A percentile compares a stretch with the other conserved stretches of the same genome.
These are phyloP conservation scores for Metschnikowia reukaufii DNA, from an alignment of 805 yeast genomes.

Conservation along the genomic window DNA sequence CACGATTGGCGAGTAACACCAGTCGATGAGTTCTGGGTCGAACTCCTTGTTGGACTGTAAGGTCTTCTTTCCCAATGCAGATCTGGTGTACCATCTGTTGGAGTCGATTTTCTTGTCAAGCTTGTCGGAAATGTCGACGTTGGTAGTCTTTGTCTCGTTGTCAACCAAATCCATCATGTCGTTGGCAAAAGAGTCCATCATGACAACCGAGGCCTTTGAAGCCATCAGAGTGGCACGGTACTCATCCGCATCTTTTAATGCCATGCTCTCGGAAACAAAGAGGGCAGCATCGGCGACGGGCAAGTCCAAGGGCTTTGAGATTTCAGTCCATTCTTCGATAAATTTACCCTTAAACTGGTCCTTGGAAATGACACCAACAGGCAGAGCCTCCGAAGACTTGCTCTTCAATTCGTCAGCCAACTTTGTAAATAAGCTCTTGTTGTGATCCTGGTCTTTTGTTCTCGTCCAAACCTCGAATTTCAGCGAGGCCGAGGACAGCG, in stretches of 20 bases:
- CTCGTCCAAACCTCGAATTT: slow-evolving; percentile 64
- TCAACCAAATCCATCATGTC: slow-evolving; percentile 87
- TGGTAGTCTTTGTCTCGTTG: slow-evolving; percentile 76
- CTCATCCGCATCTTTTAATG: slow-evolving; percentile 79
- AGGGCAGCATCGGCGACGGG: slow-evolving; percentile 49
- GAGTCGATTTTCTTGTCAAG: slow-evolving; percentile 77
- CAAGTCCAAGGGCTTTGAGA: slow-evolving; percentile 33
- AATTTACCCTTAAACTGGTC: slow-evolving; percentile 84
- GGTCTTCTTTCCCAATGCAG: slow-evolving; percentile 50
- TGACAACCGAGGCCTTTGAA: slow-evolving; percentile 69
- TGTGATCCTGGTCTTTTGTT: slow-evolving; percentile 78
- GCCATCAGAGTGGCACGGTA: slow-evolving; percentile 65
- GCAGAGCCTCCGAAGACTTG: slow-evolving; percentile 34
- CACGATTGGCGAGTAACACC: slow-evolving; percentile 91
- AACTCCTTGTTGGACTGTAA: slow-evolving; percentile 56
- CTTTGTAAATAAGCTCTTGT: slow-evolving; percentile 62
- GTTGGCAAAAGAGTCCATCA: slow-evolving; percentile 81
- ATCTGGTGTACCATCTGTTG: slow-evolving; percentile 64
- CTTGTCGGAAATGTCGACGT: slow-evolving; percentile 68
- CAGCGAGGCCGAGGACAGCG: slow-evolving; percentile 40
- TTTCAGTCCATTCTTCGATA: slow-evolving; percentile 72
- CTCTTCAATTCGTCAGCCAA: slow-evolving; percentile 48
- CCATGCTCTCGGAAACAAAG: slow-evolving; percentile 57
- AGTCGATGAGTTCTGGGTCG: slow-evolving; percentile 75
- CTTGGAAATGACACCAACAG: slow-evolving; percentile 67